These are phyloP conservation scores for Boletus edulis DNA, from an alignment of 768 basidiomycete species.

Conservation along the genomic window DNA sequence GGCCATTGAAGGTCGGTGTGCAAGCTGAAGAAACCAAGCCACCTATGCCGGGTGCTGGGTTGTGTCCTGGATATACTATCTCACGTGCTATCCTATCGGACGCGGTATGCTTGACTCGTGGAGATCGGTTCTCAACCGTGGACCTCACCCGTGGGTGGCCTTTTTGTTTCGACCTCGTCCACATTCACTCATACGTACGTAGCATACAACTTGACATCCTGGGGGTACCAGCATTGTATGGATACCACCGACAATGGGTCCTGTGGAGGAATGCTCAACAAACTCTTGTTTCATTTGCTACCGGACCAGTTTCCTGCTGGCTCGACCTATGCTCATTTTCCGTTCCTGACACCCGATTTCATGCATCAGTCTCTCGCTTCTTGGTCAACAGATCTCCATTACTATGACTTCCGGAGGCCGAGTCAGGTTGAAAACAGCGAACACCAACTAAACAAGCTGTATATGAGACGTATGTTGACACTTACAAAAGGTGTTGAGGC, in stretches of 20 bases:
- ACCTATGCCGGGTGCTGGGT: conserved; percentile 64
- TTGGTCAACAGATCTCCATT: conserved; percentile 29
- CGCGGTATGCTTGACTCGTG: conserved; percentile 71
- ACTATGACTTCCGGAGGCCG: conserved; percentile 65
- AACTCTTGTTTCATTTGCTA: conserved; percentile 68
- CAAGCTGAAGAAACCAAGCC: conserved; percentile 72
- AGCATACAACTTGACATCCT: conserved; percentile 75
- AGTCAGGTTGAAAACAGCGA: not conserved
- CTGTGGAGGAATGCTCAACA: conserved; percentile 71
- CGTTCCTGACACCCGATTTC: conserved; percentile 62
- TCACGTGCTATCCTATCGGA: conserved; percentile 83
- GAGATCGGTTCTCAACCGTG: conserved; percentile 75
- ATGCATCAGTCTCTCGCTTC: conserved; percentile 43
- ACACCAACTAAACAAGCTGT: conserved; percentile 1
- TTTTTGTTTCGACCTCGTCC: not conserved
- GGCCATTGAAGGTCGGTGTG: conserved; percentile 48
- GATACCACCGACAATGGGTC: conserved; percentile 64
- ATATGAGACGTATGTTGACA: conserved; percentile 14
- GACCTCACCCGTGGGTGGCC: conserved; percentile 68
- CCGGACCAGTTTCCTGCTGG: conserved; percentile 65
- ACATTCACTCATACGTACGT: conserved; percentile 4
- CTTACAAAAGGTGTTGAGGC: conserved; percentile 12
- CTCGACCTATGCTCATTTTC: conserved; percentile 76
- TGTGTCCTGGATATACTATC: conserved; percentile 83
- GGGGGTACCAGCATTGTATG: conserved; percentile 77